phyloP scores from a whole-genome alignment of 176 grass and related monocot species.

The bread wheat (Triticum aestivum) region IWGSC_CS_RefSeq_v2.1 NC_057811.1:458158787-458159286 shows the following conservation, averaged over 20 bases:
- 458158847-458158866: constrained; percentile 52
- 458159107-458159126: constrained; percentile 37
- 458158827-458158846: constrained; percentile 46
- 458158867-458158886: constrained; percentile 41
- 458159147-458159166: constrained; percentile 57
- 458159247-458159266: constrained; percentile 63
- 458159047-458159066: constrained; percentile 23
- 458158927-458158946: constrained; percentile 50
- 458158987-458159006: constrained; percentile 46
- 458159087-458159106: not conserved
- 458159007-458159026: not conserved
- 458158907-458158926: constrained; percentile 55
- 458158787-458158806: not conserved
- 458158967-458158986: constrained; percentile 36
- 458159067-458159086: constrained; percentile 15
- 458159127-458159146: constrained; percentile 44
- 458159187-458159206: constrained; percentile 58
- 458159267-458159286: constrained; percentile 45
- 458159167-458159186: constrained; percentile 56
- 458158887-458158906: constrained; percentile 23
- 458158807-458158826: constrained; percentile 17
- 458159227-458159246: constrained; percentile 70
- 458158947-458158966: constrained; percentile 48
- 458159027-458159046: constrained; percentile 20
- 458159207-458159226: constrained; percentile 74